Evolutionary conservation across 257 asterid species (phyloP), one percentile per base, ranked within the genome.

Genomic region (Primulina tabacum): DNA sequence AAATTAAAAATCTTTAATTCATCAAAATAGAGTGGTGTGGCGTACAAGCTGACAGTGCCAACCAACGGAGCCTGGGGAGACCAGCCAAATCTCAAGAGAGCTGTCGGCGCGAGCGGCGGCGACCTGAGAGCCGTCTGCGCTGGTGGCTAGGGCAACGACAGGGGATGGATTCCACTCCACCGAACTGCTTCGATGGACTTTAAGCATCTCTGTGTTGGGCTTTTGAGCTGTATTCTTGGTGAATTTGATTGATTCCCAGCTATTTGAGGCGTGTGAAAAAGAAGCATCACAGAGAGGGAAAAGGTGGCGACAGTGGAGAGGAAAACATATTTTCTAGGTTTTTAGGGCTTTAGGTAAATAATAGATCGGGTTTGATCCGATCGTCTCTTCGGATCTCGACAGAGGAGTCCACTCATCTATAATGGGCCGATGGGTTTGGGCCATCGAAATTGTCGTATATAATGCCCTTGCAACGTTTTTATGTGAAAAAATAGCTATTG

Each of bases 11-110:
- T 73, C 59, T 30, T 37, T 72, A 18, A 70, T 35, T 26, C 26
- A 9, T 52, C 0, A 14, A 9, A 21, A 56, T 24, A 40, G 72
- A 40, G 72, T 29, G 75, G 35, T 52, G 70, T 11, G 67, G 63
- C 90, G 71, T 89, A 93, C 97, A 12, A 90, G 90, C 87, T 83
- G 96, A 82, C 95, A 86, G 91, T 94, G 98, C 99, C 99, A 94
- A 82, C 97, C 97, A 7, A 92, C 96, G 73, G 99, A 89, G 70
- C 98, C 99, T 62, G 98, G 99, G 43, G 98, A 88, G 52, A 92
- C 99, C 11, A 94, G 97, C 99, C 99, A 94, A 75, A 94, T 92
- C 86, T 94, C 99, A 5, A 94, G 78, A 1, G 95, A 82, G 71
- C 96, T 88, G 68, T 92, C 98, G 59, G 87, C 89, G 18, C 99